Conservation (phyloP, 441 rosid species). For the Populus hybrid region DNA sequence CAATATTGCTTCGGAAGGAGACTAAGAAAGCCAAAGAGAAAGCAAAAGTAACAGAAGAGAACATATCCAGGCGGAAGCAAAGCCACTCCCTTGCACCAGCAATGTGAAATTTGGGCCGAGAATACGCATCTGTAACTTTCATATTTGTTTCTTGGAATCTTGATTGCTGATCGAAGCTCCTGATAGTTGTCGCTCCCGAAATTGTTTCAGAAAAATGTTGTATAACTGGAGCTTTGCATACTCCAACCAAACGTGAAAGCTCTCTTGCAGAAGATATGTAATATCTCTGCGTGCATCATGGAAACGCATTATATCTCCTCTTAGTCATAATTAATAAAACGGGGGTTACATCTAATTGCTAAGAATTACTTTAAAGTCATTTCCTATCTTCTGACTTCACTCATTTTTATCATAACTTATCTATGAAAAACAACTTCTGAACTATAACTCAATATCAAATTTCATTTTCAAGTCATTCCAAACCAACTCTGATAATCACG, state of each 20-base stretch:
- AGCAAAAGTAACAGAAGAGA: slow-evolving; percentile 66
- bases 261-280: slow-evolving; percentile 75
- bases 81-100: slow-evolving; percentile 89
- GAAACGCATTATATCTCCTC: too few species aligned
- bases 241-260: slow-evolving; percentile 55
- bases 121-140: slow-evolving; percentile 58
- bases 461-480: neutral
- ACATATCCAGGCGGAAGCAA: slow-evolving; percentile 68
- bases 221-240: slow-evolving; percentile 39
- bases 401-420: neutral
- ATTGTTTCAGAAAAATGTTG: slow-evolving; percentile 84
- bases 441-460: neutral
- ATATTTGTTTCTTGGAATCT: slow-evolving; percentile 35
- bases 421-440: neutral
- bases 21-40: slow-evolving; percentile 63
- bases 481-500: too few species aligned
- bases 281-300: slow-evolving; percentile 46
- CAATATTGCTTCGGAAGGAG: slow-evolving; percentile 62
- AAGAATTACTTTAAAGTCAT: too few species aligned
- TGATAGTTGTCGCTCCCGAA: slow-evolving; percentile 72
- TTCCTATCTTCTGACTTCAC: too few species aligned
- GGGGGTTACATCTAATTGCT: too few species aligned
- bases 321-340: too few species aligned
- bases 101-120: slow-evolving; percentile 62
- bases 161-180: slow-evolving; percentile 70